Percentiles rank a stretch among this genome's conserved stretches.
Evolutionary conservation across 2,329 filamentous ascomycete species (phyloP).

Genomic region (Epicoccum nigrum): DNA sequence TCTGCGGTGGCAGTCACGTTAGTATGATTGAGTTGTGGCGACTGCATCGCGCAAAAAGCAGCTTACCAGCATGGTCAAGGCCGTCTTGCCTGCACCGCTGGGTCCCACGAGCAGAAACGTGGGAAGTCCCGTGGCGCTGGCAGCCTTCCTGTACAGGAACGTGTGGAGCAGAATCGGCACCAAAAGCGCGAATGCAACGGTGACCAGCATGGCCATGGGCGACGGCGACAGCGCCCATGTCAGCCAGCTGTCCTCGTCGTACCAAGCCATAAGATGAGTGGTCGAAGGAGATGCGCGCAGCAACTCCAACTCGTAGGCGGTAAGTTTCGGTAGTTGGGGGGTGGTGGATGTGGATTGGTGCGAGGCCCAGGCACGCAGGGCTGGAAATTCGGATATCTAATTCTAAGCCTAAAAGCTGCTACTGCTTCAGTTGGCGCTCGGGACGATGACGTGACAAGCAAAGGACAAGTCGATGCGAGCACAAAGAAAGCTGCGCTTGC

Average conservation of each 20-base stretch:
- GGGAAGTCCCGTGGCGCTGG: constrained; percentile 69
- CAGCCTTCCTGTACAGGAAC: constrained; percentile 70
- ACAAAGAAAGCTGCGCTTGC: too few relatives aligned
- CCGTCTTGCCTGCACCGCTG: constrained; percentile 83
- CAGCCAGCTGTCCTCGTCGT: constrained; percentile 51
- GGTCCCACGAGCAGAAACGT: constrained; percentile 83
- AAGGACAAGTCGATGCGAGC: background rate
- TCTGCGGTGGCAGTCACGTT: constrained; percentile 34
- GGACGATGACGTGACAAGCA: constrained; percentile 32
- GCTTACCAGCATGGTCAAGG: constrained; percentile 76
- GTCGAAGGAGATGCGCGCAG: constrained; percentile 19
- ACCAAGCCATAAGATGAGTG: constrained; percentile 49
- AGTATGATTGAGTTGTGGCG: background rate
- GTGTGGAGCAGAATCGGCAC: constrained; percentile 80
- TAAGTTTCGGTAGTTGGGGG: too few relatives aligned
- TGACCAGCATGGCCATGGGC: constrained; percentile 65
- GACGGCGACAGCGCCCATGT: constrained; percentile 55
- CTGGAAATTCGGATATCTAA: constrained; percentile 4
- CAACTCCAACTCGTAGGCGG: too few relatives aligned
- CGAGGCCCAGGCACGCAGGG: constrained; percentile 4
- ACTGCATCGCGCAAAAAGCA: background rate
- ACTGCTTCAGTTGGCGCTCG: constrained; percentile 13
- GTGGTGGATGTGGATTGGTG: constrained; percentile 7
- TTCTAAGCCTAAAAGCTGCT: constrained; percentile 1
- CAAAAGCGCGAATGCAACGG: constrained; percentile 71